Conservation (phyloP, 2,329 filamentous ascomycete species). For the Camillea tinctor region DNA sequence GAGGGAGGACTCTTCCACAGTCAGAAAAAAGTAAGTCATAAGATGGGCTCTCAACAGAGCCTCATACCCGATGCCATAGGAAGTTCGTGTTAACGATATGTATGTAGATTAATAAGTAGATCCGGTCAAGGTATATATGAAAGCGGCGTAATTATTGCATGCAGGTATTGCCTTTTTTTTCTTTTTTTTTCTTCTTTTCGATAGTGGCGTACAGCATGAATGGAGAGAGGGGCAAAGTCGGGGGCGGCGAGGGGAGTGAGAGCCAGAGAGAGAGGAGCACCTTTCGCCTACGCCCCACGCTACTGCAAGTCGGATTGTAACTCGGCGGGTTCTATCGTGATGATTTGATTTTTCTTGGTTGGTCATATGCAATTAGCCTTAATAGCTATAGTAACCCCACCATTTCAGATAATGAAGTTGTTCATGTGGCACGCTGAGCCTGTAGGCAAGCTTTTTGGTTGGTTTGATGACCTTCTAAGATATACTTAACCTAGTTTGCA, state of each 20-base stretch:
- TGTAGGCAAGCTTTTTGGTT: neutral
- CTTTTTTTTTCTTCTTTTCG: too few species aligned
- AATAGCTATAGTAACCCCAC: neutral
- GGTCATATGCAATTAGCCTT: constrained; percentile 1
- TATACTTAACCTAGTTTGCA: too few species aligned
- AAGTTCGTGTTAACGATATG: neutral
- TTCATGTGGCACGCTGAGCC: neutral
- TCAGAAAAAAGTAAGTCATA: neutral
- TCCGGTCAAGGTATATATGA: neutral
- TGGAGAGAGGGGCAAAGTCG: neutral
- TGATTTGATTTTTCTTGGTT: neutral
- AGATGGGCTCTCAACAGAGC: neutral
- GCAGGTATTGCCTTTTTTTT: too few species aligned
- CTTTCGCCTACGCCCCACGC: neutral
- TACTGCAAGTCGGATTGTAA: neutral
- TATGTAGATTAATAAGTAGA: neutral
- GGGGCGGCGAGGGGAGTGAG: neutral
- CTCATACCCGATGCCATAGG: neutral
- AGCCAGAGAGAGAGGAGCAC: neutral
- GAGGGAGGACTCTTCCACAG: neutral
- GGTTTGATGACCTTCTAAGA: too few species aligned
- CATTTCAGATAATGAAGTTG: neutral
- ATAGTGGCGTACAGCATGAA: neutral
- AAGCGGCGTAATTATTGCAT: too few species aligned
- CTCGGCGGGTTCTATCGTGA: neutral